Conservation (phyloP, 805 yeast species). For the Saccharomycopsis fodiens region DNA sequence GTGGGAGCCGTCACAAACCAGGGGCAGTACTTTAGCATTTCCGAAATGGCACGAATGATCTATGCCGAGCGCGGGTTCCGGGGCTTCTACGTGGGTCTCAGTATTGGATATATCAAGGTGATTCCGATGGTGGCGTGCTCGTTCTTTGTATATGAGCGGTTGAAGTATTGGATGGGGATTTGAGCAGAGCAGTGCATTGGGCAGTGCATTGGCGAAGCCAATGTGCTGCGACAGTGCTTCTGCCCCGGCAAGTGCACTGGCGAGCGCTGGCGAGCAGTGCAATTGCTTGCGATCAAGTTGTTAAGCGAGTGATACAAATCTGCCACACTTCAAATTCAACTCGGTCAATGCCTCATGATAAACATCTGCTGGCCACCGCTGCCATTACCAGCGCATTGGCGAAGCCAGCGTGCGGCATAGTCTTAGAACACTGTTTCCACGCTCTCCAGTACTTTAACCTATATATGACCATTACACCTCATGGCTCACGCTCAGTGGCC, state of each 20-base stretch:
- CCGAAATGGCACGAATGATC: constrained; percentile 49
- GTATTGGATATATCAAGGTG: constrained; percentile 92
- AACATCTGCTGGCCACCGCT: too few relatives aligned
- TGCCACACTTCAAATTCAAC: too few relatives aligned
- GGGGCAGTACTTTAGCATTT: constrained; percentile 49
- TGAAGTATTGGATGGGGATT: constrained; percentile 64
- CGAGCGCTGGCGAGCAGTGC: not conserved
- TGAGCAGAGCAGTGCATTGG: constrained; percentile 23
- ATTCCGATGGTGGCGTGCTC: constrained; percentile 97
- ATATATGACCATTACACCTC: too few relatives aligned
- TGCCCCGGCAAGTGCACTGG: not conserved
- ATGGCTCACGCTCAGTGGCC: too few relatives aligned
- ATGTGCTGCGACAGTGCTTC: not conserved
- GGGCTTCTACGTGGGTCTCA: constrained; percentile 91
- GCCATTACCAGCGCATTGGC: too few relatives aligned
- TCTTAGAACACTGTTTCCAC: too few relatives aligned
- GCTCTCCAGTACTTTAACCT: too few relatives aligned
- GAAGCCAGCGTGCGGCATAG: too few relatives aligned
- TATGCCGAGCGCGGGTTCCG: constrained; percentile 67
- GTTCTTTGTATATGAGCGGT: constrained; percentile 86
- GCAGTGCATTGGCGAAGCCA: too few relatives aligned
- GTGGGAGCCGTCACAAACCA: constrained; percentile 71
- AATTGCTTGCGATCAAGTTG: not conserved
- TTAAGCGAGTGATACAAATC: too few relatives aligned
- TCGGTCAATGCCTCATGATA: too few relatives aligned